Percentiles rank a stretch among this genome's conserved stretches.
These are phyloP conservation scores for Xylariomycetidae sp. DNA, from an alignment of 2,329 filamentous ascomycete genomes.

Conservation along the genomic window DNA sequence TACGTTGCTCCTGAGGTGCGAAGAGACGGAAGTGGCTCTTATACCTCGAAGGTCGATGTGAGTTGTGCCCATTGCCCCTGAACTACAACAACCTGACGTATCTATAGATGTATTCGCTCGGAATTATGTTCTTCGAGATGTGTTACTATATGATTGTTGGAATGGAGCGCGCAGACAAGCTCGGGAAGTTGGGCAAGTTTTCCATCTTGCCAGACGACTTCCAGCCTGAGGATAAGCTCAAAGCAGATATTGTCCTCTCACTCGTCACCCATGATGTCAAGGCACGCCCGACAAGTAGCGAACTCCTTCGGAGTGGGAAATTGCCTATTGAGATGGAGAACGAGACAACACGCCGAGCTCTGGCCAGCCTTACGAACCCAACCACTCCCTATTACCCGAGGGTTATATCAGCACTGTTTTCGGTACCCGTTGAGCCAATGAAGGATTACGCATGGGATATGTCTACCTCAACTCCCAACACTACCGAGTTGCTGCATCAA, in stretches of 20 bases:
- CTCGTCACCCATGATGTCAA: conserved; percentile 79
- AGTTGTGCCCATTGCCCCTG: conserved; percentile 27
- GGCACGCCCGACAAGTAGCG: conserved; percentile 74
- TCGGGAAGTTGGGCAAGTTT: conserved; percentile 63
- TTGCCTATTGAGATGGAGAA: conserved; percentile 90
- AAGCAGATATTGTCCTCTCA: conserved; percentile 73
- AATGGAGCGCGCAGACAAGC: conserved; percentile 59
- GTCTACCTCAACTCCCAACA: conserved; percentile 48
- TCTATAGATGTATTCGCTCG: conserved; percentile 83
- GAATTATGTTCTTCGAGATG: conserved; percentile 99
- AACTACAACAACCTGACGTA: conserved; percentile 3
- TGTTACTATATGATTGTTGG: conserved; percentile 62
- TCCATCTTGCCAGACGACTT: conserved; percentile 72
- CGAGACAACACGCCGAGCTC: conserved; percentile 78
- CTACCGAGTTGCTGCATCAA: conserved; percentile 64
- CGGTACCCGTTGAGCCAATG: conserved; percentile 68
- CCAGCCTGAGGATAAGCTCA: conserved; percentile 62
- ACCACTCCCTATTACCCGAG: conserved; percentile 86
- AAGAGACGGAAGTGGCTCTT: conserved; percentile 68
- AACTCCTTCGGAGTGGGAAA: conserved; percentile 79
- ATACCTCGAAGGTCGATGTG: conserved; percentile 89
- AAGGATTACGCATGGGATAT: conserved; percentile 80
- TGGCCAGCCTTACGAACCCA: conserved; percentile 76
- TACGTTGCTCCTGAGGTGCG: conserved; percentile 93
- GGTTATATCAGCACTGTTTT: conserved; percentile 81